Evolutionary conservation across 805 yeast species (phyloP), one percentile per base, ranked within the genome.

Genomic region (Novakomyces olei): DNA sequence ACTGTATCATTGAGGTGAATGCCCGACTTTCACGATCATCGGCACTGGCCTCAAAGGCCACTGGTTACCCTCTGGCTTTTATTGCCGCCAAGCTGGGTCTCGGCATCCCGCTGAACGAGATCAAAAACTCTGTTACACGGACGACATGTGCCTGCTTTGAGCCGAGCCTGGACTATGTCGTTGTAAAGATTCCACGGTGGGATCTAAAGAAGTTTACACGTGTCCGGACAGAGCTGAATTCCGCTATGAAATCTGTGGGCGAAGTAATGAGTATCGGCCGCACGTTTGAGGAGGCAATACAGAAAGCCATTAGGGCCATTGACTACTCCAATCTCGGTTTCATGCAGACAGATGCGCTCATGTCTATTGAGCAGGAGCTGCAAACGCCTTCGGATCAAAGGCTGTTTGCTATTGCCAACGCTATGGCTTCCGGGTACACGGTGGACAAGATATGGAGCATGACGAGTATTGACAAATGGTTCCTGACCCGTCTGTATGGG

Each of bases 251-350:
- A 57, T 83, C 95, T 37, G 98, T 85, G 35, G 98, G 98, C 55
- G 98, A 85, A 58, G 98, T 85, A 37, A 85, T 85, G 98, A 91
- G 94, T 29, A 88, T 85, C 50, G 98, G 98, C 50, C 74, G 98
- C 60, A 85, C 72, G 41, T 85, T 85, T 51, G 98, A 85, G 61
- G 98, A 85, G 60, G 76, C 94, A 23, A 74, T 85, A 65, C 44
- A 88, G 56, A 85, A 85, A 60, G 98, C 96, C 36, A 81, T 88
- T 44, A 69, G 98, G 56, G 77, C 92, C 12, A 81, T 92, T 22
- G 98, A 88, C 51, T 85, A 88, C 56, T 91, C 77, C 41, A 88
- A 88, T 63, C 61, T 81, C 45, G 99, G 99, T 38, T 88, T 88
- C 71, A 60, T 57, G 36, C 70, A 73, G 46, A 77, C 91, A 33